Conservation (phyloP, 495 filamentous ascomycete species). For the Pseudevernia furfuracea region DNA sequence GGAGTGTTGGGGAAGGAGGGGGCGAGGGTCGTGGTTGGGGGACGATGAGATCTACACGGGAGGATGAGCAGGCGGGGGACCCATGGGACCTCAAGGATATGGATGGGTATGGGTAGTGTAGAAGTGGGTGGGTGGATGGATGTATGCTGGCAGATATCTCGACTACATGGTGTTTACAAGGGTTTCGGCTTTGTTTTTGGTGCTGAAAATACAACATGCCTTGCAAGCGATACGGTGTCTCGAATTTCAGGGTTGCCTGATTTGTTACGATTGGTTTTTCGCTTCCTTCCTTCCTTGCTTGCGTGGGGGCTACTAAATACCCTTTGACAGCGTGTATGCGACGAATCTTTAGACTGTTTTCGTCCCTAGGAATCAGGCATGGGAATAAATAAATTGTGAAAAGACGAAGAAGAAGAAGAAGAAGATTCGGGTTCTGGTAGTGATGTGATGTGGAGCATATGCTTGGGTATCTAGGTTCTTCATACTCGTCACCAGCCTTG, state of each 20-base stretch:
- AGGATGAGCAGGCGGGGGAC: not conserved
- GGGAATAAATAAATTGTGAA: not conserved
- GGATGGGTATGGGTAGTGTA: not conserved
- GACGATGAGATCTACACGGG: constrained; percentile 6
- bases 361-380: not conserved
- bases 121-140: not conserved
- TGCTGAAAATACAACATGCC: not conserved
- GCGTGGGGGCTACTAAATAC: not conserved
- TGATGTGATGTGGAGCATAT: not conserved
- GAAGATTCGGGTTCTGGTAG: not conserved
- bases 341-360: not conserved
- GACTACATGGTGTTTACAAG: not conserved
- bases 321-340: not conserved
- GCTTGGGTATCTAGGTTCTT: not conserved
- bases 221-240: not conserved
- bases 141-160: not conserved
- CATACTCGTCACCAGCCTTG: too few relatives aligned
- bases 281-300: not conserved
- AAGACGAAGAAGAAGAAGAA: not conserved
- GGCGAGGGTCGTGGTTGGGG: constrained; percentile 60
- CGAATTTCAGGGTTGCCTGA: not conserved
- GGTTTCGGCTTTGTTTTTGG: not conserved
- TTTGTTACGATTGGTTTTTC: not conserved
- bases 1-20: constrained; percentile 95
- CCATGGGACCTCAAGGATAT: too few relatives aligned